Evolutionary conservation across 176 grass and related monocot species (phyloP).

Genomic region (Cenchrus fungigraminus): DNA sequence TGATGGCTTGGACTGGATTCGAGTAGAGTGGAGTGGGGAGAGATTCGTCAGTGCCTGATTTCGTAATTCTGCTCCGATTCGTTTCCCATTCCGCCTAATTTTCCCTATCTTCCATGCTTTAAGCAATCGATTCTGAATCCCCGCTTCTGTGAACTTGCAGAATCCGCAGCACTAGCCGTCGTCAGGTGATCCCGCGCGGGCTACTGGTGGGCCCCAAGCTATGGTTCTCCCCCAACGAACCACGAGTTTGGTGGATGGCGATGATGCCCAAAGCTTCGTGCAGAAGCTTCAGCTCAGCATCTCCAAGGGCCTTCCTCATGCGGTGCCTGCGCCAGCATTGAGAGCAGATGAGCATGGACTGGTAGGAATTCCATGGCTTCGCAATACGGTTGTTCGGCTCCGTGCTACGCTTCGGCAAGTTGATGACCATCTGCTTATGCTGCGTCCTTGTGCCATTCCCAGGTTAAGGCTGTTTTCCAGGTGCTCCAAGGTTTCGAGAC

Average conservation of each 20-base stretch:
- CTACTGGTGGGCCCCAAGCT: neutral
- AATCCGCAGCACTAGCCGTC: too few relatives aligned
- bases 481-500: conserved; percentile 79
- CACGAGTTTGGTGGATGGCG: conserved; percentile 4
- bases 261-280: conserved; percentile 63
- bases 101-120: too few relatives aligned
- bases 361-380: conserved; percentile 39
- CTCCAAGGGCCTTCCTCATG: conserved; percentile 74
- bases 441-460: neutral
- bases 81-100: too few relatives aligned
- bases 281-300: conserved; percentile 71
- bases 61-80: too few relatives aligned
- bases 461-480: conserved; percentile 78
- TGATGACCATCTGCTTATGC: neutral
- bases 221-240: conserved; percentile 44
- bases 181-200: too few relatives aligned
- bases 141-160: too few relatives aligned
- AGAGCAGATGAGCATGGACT: conserved; percentile 73
- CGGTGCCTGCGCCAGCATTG: conserved; percentile 47
- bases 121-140: too few relatives aligned
- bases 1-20: too few relatives aligned
- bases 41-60: too few relatives aligned
- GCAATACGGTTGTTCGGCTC: neutral
- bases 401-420: neutral
- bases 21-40: too few relatives aligned